Evolutionary conservation across 2,329 filamentous ascomycete genomes (phyloP).

Genomic region (Pseudodiploospora longispora): DNA sequence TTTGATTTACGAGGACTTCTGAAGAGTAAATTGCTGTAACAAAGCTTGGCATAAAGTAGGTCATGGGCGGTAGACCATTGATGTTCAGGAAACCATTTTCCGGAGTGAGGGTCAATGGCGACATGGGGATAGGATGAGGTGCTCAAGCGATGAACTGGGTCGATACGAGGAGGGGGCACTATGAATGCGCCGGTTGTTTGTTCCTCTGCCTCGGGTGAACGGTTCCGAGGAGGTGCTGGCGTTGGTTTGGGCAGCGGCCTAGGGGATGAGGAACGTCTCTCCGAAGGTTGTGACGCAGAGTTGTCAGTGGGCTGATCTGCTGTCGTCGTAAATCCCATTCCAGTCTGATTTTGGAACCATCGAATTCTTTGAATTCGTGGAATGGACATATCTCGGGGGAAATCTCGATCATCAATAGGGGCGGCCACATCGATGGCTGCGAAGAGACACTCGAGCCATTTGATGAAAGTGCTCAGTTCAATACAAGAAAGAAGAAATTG

Average conservation of each 20-base stretch:
- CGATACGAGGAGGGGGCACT: conserved; percentile 18
- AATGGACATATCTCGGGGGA: conserved; percentile 54
- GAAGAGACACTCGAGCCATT: conserved; percentile 61
- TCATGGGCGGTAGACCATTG: conserved; percentile 49
- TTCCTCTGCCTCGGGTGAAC: conserved; percentile 7
- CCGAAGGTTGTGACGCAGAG: not conserved
- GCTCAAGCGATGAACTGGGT: conserved; percentile 32
- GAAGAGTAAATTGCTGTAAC: conserved; percentile 50
- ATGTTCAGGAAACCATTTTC: conserved; percentile 50
- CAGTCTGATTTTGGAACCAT: conserved; percentile 36
- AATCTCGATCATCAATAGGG: conserved; percentile 61
- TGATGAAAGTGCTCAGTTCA: conserved; percentile 56
- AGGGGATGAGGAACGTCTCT: conserved; percentile 10
- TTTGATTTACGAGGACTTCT: conserved; percentile 50
- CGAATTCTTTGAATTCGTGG: conserved; percentile 47
- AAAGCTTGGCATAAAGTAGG: conserved; percentile 51
- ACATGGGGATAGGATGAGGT: conserved; percentile 38
- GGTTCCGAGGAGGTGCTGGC: conserved; percentile 5
- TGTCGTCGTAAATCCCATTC: conserved; percentile 8
- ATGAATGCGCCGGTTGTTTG: conserved; percentile 6
- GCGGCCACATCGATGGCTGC: conserved; percentile 66
- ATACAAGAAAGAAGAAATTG: conserved; percentile 64
- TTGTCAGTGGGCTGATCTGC: not conserved
- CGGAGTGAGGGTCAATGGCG: conserved; percentile 38
- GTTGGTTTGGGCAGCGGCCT: conserved; percentile 6